These are phyloP conservation scores for Cicer yamashitae DNA, from an alignment of 306 rosid genomes.

Conservation along the genomic window DNA sequence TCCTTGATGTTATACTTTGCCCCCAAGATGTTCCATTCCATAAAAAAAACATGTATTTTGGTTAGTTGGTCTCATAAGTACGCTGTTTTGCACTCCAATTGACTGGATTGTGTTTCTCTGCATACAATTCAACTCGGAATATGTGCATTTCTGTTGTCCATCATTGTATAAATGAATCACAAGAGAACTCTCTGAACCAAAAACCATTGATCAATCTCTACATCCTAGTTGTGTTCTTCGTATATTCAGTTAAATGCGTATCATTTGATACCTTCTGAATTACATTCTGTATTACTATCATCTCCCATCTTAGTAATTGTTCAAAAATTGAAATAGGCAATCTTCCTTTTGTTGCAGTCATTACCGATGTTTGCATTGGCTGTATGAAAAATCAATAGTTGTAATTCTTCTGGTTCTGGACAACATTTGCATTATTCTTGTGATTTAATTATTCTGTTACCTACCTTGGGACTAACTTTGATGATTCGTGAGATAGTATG, in stretches of 20 bases:
- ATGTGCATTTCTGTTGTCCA: slow-evolving; percentile 24
- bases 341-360: background rate
- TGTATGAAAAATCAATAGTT: slow-evolving; percentile 1
- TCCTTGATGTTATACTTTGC: slow-evolving; percentile 31
- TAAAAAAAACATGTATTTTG: slow-evolving; percentile 9
- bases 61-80: background rate
- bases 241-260: background rate
- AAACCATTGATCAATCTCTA: slow-evolving; percentile 24
- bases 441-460: slow-evolving; percentile 2
- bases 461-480: slow-evolving; percentile 31
- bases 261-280: slow-evolving; percentile 19
- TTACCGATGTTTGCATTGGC: slow-evolving; percentile 10
- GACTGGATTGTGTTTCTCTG: slow-evolving; percentile 2
- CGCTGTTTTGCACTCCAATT: slow-evolving; percentile 2
- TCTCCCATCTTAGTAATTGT: background rate
- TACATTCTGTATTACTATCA: background rate
- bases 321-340: slow-evolving; percentile 1
- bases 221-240: background rate
- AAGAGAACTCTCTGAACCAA: slow-evolving; percentile 13
- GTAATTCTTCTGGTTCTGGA: background rate
- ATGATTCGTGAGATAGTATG: slow-evolving; percentile 26
- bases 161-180: slow-evolving; percentile 19
- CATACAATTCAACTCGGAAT: slow-evolving; percentile 27
- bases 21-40: slow-evolving; percentile 18
- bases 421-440: slow-evolving; percentile 10